phyloP scores from a whole-genome alignment of 371 early-diverging fungal genomes.

The Rhizopus delemar region DNA sequence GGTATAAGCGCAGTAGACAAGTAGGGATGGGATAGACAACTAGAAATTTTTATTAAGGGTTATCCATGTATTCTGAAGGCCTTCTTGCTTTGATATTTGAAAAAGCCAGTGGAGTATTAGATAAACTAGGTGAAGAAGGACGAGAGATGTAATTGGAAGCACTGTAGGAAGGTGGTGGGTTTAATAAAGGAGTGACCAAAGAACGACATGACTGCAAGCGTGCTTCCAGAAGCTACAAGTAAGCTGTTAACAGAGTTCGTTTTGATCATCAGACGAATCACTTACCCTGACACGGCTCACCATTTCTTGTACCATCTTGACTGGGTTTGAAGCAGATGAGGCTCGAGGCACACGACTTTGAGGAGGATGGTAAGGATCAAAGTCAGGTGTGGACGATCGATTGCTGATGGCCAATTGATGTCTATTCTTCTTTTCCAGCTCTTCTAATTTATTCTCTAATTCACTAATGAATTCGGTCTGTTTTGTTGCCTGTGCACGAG shows the following conservation, averaged over 20 bases:
- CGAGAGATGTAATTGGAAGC: slow-evolving; percentile 36
- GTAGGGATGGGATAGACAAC: not conserved
- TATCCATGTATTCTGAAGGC: slow-evolving; percentile 49
- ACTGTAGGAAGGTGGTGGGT: slow-evolving; percentile 61
- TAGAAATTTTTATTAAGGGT: not conserved
- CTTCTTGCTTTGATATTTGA: slow-evolving; percentile 49
- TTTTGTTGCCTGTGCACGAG: slow-evolving; percentile 49
- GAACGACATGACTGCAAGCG: slow-evolving; percentile 68
- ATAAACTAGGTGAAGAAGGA: slow-evolving; percentile 40
- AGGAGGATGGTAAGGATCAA: slow-evolving; percentile 36
- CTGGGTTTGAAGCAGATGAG: slow-evolving; percentile 53
- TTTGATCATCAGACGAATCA: not conserved
- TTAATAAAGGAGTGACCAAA: slow-evolving; percentile 65
- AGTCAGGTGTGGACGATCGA: slow-evolving; percentile 42
- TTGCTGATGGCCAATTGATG: slow-evolving; percentile 30
- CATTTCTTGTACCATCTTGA: slow-evolving; percentile 73
- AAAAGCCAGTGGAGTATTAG: slow-evolving; percentile 43
- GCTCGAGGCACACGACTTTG: slow-evolving; percentile 41
- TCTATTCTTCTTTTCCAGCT: slow-evolving; percentile 34
- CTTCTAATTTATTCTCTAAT: slow-evolving; percentile 41
- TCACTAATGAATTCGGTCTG: slow-evolving; percentile 37
- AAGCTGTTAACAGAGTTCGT: not conserved
- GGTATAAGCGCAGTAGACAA: slow-evolving; percentile 15
- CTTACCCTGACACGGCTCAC: slow-evolving; percentile 61
- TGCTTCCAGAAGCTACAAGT: slow-evolving; percentile 57